Base-by-base conservation (phyloP, 805 yeast genomes). In the Schwanniomyces sp. region DNA sequence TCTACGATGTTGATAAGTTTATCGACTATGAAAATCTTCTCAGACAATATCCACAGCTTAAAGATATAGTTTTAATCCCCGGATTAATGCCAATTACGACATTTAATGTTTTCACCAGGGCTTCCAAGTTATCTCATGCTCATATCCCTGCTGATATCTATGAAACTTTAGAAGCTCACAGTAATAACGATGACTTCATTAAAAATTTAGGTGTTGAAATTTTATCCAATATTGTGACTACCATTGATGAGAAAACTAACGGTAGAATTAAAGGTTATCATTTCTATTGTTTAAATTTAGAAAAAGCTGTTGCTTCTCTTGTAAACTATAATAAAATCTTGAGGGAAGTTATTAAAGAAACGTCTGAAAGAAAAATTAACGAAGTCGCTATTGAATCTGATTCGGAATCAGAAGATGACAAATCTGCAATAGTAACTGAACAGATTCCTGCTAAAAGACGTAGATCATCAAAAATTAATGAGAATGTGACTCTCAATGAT, bases 61-160 rank as follows among this genome's bases (percentile, higher is more conserved):
- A 61, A 30, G 72, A 74, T 36, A 67, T 86, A 26, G 79, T 87
- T 10, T 70, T 91, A 34, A 77, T 91, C 39, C 97, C 97, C 0
- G 97, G 97, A 0, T 70, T 91, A 55, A 86, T 91, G 89, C 97
- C 97, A 10, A 84, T 91, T 40, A 89, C 90, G 58, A 90, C 96
- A 2, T 89, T 80, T 66, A 80, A 81, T 54, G 80, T 88, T 34
- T 91, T 91, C 63, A 81, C 85, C 49, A 80, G 97, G 58, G 96
- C 97, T 4, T 82, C 96, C n/a, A 88, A 85, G 59, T 72, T 91
- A 46, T 85, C 95, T 7, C 95, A 89, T 69, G 96, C 97, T 2
- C 75, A 85, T 2, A 85, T 91, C 47, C 97, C 97, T 1, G 54
- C 62, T 4, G 47, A 64, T 0, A 72, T 90, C 10, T 61, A 79